Base-by-base conservation (phyloP, 1,284 basidiomycete genomes). In the Austroboletus novae-zelandiae region DNA sequence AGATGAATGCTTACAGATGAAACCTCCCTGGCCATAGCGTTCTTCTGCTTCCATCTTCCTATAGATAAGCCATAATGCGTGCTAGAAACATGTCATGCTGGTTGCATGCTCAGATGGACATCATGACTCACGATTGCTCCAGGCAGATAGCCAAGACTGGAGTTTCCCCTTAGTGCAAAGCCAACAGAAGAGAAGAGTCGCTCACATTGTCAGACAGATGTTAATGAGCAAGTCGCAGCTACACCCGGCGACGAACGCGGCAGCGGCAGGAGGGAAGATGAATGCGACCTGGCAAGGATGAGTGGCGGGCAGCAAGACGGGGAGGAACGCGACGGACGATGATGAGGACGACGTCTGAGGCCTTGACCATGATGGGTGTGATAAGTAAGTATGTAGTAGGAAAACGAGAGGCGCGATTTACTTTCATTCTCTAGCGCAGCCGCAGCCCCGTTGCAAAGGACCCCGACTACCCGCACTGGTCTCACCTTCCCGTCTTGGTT, bases 1-100 rank as follows among this genome's bases (percentile, higher is more conserved):
- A 13, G 15, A 8, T 3, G 32, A 39, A 20, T 40, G 72, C 80
- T 62, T 65, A 84, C 79, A 84, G 53, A 74, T 64, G 71, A 84
- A 89, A 27, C 85, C 85, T 27, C 81, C 83, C 6, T 66, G 67
- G 6, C 88, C 88, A 64, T 85, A 90, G 45, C 77, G 73, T 60
- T 91, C 87, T 62, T 91, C 87, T 0, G 89, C 89, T 59, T 86
- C 77, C 72, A 89, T 89, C 71, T 83, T 81, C 74, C 80, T 85
- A 70, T 86, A 86, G 52, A 86, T 85, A 41, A 86, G 73, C 83
- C 83, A 83, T 65, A 83, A 82, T 5, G 81, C 79, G 57, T 84
- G 81, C 71, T 73, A 40, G 11, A 37, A 46, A 41, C 40, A 43
- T 11, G 11, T 54, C 36, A 40, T 10, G 15, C 40, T 7, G 40